phyloP scores from a whole-genome alignment of 352 stramenopile genomes.

The Globisporangium parvum region DNA sequence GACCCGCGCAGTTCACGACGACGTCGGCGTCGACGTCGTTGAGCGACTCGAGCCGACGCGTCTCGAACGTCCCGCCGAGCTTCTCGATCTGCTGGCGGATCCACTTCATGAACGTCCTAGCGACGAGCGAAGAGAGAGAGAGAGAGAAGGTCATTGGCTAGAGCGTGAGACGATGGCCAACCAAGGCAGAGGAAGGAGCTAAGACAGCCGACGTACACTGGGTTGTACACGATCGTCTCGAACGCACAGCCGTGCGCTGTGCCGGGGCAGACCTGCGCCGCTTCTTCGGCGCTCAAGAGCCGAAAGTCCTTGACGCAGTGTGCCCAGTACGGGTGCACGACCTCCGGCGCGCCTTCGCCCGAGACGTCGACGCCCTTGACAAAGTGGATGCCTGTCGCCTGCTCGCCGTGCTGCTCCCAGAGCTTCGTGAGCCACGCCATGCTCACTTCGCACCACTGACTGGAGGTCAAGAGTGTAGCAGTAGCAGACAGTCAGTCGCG shows the following conservation, averaged over 20 bases:
- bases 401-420: constrained; percentile 25
- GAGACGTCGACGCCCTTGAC: constrained; percentile 43
- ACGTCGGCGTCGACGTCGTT: constrained; percentile 41
- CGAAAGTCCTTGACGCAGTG: constrained; percentile 58
- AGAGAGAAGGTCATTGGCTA: too few species aligned
- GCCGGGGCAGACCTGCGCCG: constrained; percentile 23
- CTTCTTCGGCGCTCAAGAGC: constrained; percentile 34
- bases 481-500: background rate
- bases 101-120: constrained; percentile 47
- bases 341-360: constrained; percentile 21
- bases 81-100: constrained; percentile 33
- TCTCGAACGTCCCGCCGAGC: constrained; percentile 47
- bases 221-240: constrained; percentile 63
- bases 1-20: constrained; percentile 57
- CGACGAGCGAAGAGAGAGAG: too few species aligned
- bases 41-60: constrained; percentile 25
- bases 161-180: background rate
- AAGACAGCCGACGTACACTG: constrained; percentile 32
- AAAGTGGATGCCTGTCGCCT: constrained; percentile 45
- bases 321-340: constrained; percentile 59
- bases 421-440: constrained; percentile 52
- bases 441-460: constrained; percentile 59
- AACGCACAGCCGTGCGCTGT: constrained; percentile 48
- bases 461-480: constrained; percentile 4
- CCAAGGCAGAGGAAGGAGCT: too few species aligned